Conservation (phyloP, 192 early-diverging fungal species). For the Gigaspora rosea region DNA sequence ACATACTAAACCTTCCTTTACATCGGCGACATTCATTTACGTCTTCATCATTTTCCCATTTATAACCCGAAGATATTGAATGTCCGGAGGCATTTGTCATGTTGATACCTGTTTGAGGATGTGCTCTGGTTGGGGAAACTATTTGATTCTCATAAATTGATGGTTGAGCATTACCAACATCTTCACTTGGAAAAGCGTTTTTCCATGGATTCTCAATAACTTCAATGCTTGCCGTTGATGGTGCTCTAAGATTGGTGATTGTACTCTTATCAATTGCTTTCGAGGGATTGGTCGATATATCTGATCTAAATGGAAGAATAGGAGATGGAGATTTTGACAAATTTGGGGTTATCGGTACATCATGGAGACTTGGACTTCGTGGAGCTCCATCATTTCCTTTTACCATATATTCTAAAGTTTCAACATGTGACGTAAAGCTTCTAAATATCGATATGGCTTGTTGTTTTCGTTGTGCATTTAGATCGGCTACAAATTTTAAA, state of each 20-base stretch:
- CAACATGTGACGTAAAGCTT: slow-evolving; percentile 51
- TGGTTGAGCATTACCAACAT: neutral
- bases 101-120: slow-evolving; percentile 14
- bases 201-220: slow-evolving; percentile 18
- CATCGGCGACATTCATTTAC: slow-evolving; percentile 71
- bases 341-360: neutral
- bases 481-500: slow-evolving; percentile 50
- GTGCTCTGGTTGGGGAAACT: neutral
- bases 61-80: slow-evolving; percentile 23
- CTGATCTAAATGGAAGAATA: neutral
- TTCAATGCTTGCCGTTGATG: slow-evolving; percentile 28
- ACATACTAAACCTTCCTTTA: slow-evolving; percentile 68
- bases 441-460: slow-evolving; percentile 49
- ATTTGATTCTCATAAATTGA: neutral
- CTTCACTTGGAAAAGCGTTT: neutral
- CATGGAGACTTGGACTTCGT: too few species aligned
- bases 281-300: neutral
- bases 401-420: slow-evolving; percentile 47
- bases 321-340: neutral
- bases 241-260: neutral
- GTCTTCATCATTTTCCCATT: slow-evolving; percentile 81
- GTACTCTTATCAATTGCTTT: neutral
- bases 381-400: neutral
- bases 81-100: neutral
- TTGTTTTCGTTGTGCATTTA: slow-evolving; percentile 49